Evolutionary conservation across 768 basidiomycete species (phyloP), one percentile per base, ranked within the genome.

Genomic region (Cystofilobasidium bisporidii): DNA sequence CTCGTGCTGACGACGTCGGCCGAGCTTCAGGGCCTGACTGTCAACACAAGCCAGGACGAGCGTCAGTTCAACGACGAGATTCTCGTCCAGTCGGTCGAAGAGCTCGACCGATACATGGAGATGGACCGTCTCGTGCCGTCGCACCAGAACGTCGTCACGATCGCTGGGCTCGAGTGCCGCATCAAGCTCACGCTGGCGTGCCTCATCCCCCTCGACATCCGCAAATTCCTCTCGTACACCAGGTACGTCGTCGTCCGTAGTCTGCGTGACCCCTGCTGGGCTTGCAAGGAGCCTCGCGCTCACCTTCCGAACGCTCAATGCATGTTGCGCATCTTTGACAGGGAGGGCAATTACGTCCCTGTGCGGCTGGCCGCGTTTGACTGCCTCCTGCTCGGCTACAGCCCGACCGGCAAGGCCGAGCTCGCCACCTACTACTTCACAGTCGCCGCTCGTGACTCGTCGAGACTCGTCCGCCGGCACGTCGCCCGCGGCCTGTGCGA

Each of bases 101-200:
- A 94, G 75, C 84, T 97, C 38, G 89, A 91, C 73, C 83, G 94
- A 53, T 94, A 93, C 78, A 86, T 91, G 65, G 89, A 86, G 73
- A 91, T 96, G 86, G 96, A 99, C 77, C 82, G 92, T 64, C 81
- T 98, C 20, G 92, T 97, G 65, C 91, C 96, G 12, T 94, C 93
- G 1, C 85, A 86, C 58, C 91, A 94, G 72, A 99, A 99, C 74
- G 85, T 90, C 40, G 87, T 98, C 32, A 93, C 96, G 0, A 83
- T 88, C 59, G 90, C 96, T 30, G 87, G 86, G 11, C 80, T 99
- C 64, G 90, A 97, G 91, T 93, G 89, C 74, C 84, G 89, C 73
- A 81, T 89, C 75, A 81, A 89, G 63, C 79, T 91, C 70, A 87
- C 84, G 69, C 78, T 88, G 45, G 87, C 88, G 1, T 85, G 85